phyloP scores from a whole-genome alignment of 257 asterid genomes.

The Solanum tacnaense region DNA sequence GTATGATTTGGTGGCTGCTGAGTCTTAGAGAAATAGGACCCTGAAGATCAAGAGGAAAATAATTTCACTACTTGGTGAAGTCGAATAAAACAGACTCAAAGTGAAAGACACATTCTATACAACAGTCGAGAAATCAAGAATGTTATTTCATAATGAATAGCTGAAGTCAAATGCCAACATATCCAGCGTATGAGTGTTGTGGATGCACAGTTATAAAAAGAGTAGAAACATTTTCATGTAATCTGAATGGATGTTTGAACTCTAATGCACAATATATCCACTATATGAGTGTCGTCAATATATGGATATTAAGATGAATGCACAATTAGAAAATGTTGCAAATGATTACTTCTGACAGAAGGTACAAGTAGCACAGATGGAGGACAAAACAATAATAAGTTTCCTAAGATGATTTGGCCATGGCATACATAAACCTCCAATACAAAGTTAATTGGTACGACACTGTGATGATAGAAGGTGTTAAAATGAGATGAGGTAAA shows the following conservation, averaged over 20 bases:
- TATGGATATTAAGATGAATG: neutral
- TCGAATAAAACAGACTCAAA: neutral
- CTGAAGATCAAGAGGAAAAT: conserved; percentile 24
- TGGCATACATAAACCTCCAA: neutral
- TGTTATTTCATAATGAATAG: neutral
- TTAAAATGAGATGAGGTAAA: neutral
- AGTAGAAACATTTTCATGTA: neutral
- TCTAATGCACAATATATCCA: neutral
- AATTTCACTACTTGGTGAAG: neutral
- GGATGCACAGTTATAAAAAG: neutral
- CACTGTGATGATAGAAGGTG: neutral
- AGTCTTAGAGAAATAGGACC: conserved; percentile 66
- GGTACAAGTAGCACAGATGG: neutral
- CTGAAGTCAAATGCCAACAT: neutral
- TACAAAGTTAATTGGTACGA: neutral
- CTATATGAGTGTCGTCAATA: neutral
- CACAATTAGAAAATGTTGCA: neutral
- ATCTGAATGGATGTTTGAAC: neutral
- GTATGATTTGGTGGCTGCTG: conserved; percentile 85
- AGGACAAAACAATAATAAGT: neutral
- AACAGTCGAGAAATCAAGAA: neutral
- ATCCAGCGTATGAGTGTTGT: neutral
- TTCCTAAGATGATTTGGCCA: neutral
- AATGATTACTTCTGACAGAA: neutral
- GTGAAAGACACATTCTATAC: neutral